Evolutionary conservation across 192 early-diverging fungal genomes (phyloP), one percentile per base, ranked within the genome.

Genomic region (Backusella parvicylindrica): DNA sequence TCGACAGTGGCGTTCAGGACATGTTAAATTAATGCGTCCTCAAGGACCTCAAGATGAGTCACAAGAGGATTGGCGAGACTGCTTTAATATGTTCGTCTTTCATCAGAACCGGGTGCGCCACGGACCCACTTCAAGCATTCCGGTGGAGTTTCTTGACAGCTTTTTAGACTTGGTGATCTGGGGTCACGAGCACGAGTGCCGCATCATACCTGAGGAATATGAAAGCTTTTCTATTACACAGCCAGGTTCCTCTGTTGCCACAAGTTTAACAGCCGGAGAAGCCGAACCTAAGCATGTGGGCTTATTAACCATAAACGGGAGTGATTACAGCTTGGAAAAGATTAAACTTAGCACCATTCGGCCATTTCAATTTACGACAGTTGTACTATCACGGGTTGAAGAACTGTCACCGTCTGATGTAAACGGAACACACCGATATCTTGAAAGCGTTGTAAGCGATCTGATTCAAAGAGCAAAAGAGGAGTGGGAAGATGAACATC

Each of bases 141-240:
- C 95, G 0, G 95, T 96, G 79, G 84, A 86, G n/a, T 95, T 92
- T 73, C 76, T 99, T 31, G 90, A 92, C 56, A 79, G 85, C 16
- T 95, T 95, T 77, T 78, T 99, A 35, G 84, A 99, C 66, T 74
- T 99, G 18, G 84, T 97, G 12, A 67, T 99, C 2, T 99, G 97
- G 97, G 97, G 97, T 6, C 97, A 99, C 77, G 97, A 99, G 84
- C 97, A 99, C 82, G 95, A 99, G 76, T 99, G 95, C 77, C 81
- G 85, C 49, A 91, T 98, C 15, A 91, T 94, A 43, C 93, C 94
- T 1, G 87, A 87, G 60, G 82, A 86, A 72, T 92, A 90, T 78
- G 83, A 86, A 15, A 82, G 88, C 23, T 96, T 96, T 72, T 87
- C 91, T 49, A 89, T 99, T 13, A 92, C 91, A 7, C 97, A 99